A percentile compares a stretch with the other conserved stretches of the same genome.
phyloP scores from a whole-genome alignment of 2,329 filamentous ascomycete genomes.

The Exophiala lecanii-corni region DNA sequence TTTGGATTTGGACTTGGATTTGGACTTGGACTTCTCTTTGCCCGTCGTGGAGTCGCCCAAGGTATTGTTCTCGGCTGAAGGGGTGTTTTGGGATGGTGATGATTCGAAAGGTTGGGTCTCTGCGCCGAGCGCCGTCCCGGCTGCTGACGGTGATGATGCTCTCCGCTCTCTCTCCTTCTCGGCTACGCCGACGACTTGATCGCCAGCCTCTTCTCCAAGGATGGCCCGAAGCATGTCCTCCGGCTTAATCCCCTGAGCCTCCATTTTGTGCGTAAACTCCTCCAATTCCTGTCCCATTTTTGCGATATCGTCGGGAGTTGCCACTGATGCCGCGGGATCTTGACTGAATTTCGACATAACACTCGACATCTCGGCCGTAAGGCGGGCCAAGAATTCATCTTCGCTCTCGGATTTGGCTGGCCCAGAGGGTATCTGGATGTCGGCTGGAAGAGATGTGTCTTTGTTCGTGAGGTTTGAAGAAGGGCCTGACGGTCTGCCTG shows the following conservation, averaged over 20 bases:
- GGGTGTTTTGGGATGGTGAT: constrained; percentile 25
- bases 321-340: constrained; percentile 20
- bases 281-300: constrained; percentile 27
- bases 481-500: constrained; percentile 32
- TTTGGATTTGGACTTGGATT: constrained; percentile 33
- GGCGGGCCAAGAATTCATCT: constrained; percentile 25
- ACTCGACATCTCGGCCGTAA: constrained; percentile 27
- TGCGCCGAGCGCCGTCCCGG: too few species aligned
- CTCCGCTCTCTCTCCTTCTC: constrained; percentile 21
- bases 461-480: constrained; percentile 23
- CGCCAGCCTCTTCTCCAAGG: constrained; percentile 28
- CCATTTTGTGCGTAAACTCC: constrained; percentile 32
- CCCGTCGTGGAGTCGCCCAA: not conserved
- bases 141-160: not conserved
- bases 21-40: constrained; percentile 29
- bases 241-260: constrained; percentile 28
- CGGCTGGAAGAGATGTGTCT: constrained; percentile 27
- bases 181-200: constrained; percentile 14
- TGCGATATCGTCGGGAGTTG: constrained; percentile 22
- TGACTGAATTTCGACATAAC: constrained; percentile 22
- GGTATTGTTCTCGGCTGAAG: not conserved
- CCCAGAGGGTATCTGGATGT: constrained; percentile 28
- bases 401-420: constrained; percentile 27
- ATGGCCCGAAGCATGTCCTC: constrained; percentile 31
- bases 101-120: constrained; percentile 13